Evolutionary conservation across 2,329 filamentous ascomycete genomes (phyloP).

Genomic region (Curvularia sp.): DNA sequence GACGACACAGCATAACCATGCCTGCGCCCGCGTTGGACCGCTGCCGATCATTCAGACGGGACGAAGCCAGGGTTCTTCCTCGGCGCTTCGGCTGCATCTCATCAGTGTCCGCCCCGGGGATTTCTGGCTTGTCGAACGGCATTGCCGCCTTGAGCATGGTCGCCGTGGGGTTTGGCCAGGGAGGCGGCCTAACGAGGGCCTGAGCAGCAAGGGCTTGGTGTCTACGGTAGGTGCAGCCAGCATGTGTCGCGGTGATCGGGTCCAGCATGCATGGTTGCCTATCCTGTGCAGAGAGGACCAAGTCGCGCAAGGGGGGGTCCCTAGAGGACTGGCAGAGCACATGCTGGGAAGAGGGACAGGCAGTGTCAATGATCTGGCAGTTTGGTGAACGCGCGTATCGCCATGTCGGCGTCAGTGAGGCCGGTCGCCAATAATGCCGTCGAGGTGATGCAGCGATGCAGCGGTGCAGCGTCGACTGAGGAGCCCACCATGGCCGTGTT

Average conservation of each 20-base stretch:
- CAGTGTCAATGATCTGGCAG: constrained; percentile 21
- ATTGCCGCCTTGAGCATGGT: constrained; percentile 42
- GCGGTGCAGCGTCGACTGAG: constrained; percentile 23
- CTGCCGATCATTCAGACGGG: constrained; percentile 49
- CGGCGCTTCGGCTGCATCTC: constrained; percentile 48
- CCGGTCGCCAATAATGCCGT: constrained; percentile 19
- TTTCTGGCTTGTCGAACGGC: constrained; percentile 49
- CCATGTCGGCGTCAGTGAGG: constrained; percentile 17
- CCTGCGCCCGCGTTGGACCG: constrained; percentile 43
- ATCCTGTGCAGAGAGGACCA: background rate
- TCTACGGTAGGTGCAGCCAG: constrained; percentile 19
- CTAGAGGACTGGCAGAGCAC: too few relatives aligned
- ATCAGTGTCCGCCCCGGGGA: constrained; percentile 43
- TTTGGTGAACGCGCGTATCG: constrained; percentile 32
- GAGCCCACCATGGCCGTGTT: constrained; percentile 19
- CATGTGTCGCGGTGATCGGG: constrained; percentile 20
- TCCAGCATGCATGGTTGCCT: constrained; percentile 4
- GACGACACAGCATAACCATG: constrained; percentile 32
- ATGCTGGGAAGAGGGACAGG: too few relatives aligned
- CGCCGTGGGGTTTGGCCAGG: constrained; percentile 37
- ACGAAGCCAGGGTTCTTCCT: constrained; percentile 41
- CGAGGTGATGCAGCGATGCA: constrained; percentile 20
- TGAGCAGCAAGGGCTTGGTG: constrained; percentile 26
- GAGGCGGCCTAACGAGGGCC: constrained; percentile 23
- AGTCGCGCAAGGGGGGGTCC: background rate